phyloP scores from a whole-genome alignment of 495 filamentous ascomycete species.

The Neurospora sp. region DNA sequence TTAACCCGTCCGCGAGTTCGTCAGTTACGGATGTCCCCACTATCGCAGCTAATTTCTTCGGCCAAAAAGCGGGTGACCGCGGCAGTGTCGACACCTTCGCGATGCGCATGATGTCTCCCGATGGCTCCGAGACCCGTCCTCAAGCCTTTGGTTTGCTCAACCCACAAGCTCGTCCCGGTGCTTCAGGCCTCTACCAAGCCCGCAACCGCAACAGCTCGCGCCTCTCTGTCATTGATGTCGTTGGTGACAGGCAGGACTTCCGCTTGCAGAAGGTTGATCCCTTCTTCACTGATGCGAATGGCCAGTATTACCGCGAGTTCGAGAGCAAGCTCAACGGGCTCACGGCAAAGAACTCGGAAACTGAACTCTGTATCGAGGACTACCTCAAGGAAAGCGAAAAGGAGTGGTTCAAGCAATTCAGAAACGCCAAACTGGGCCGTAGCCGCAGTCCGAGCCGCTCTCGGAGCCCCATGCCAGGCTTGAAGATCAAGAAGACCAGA shows the following conservation, averaged over 20 bases:
- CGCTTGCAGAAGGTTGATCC: conserved; percentile 53
- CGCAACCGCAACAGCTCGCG: conserved; percentile 14
- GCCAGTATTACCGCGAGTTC: conserved; percentile 46
- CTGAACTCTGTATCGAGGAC: conserved; percentile 51
- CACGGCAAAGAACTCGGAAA: conserved; percentile 46
- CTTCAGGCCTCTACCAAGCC: conserved; percentile 10
- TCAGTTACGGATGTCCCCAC: conserved; percentile 11
- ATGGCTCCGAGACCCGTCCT: conserved; percentile 10
- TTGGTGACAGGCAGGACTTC: conserved; percentile 17
- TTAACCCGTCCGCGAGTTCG: conserved; percentile 12
- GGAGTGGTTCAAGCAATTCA: conserved; percentile 50
- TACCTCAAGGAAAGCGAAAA: conserved; percentile 54
- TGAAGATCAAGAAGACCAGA: conserved; percentile 12
- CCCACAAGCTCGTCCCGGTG: conserved; percentile 11
- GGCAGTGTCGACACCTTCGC: conserved; percentile 17
- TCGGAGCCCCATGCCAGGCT: conserved; percentile 3
- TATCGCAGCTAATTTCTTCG: conserved; percentile 10
- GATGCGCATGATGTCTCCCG: conserved; percentile 20
- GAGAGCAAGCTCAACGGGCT: conserved; percentile 41
- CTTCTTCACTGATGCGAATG: conserved; percentile 54
- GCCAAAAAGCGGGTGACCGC: conserved; percentile 3
- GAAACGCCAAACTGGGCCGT: conserved; percentile 36
- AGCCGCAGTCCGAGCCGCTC: conserved; percentile 12
- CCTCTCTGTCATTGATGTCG: conserved; percentile 10
- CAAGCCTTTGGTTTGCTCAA: conserved; percentile 9